Base-by-base conservation (phyloP, 805 yeast species). In the Phaffomyces antillensis region DNA sequence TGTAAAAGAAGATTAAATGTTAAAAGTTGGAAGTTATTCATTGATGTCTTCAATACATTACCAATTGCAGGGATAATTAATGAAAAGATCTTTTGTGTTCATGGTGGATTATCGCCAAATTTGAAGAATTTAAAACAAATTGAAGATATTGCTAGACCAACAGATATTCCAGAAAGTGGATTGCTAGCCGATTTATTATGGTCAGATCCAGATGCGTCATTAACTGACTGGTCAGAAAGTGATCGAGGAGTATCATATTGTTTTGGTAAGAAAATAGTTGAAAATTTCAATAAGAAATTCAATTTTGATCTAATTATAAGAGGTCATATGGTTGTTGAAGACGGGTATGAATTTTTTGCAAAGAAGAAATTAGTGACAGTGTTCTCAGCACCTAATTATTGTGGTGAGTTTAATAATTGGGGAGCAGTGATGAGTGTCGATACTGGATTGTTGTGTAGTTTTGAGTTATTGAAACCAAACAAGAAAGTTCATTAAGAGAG, bases 351-450 rank as follows among this genome's bases (percentile, higher is more conserved):
- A 60, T 86, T 86, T 60, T 86, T 83, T 61, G 81, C 81, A 48
- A 81, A 78, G 57, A 68, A 87, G 55, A 80, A 79, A 59, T 67
- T 86, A 45, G 93, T 86, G 1, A 86, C 95, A 0, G 80, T 86
- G 1, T 86, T 86, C 56, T 76, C 82, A 49, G 95, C 93, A 5
- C 95, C 95, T 4, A 86, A 86, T 59, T 86, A 86, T 56, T 63
- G 75, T 56, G 75, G 75, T 30, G 75, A 70, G 44, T 70, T 70
- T 47, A 71, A 89, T 61, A 88, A 88, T 59, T 88, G 96, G 96
- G 96, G 96, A 28, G 99, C 99, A 1, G 97, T 91, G 5, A 89
- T 93, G 97, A 83, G 95, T 54, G 98, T 93, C 16, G 80, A 86
- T 52, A 95, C 87, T 50, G 96, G 91, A 57, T 72, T 93, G 52